phyloP scores from a whole-genome alignment of 2,329 filamentous ascomycete genomes.

The Diaporthe ampelina region DNA sequence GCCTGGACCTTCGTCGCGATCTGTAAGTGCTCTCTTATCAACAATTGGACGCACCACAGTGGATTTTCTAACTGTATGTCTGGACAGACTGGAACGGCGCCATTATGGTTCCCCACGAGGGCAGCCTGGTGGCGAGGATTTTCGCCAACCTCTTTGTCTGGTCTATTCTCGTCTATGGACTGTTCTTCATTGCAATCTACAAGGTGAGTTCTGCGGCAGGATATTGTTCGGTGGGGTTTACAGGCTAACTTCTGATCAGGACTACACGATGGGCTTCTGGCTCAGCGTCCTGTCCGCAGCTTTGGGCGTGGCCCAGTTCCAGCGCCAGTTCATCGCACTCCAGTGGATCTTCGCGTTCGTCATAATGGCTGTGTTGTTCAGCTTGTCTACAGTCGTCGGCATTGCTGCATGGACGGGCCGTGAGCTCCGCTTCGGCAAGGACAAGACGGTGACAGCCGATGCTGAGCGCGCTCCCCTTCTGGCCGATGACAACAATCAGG shows the following conservation, averaged over 20 bases:
- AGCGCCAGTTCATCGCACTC: conserved; percentile 79
- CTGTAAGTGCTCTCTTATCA: conserved; percentile 51
- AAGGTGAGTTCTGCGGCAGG: conserved; percentile 65
- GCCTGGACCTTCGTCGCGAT: conserved; percentile 89
- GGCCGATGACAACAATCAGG: conserved; percentile 61
- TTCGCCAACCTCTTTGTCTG: conserved; percentile 91
- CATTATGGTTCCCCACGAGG: conserved; percentile 79
- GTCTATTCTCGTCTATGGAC: conserved; percentile 82
- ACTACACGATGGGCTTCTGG: conserved; percentile 84
- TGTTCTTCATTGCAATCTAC: conserved; percentile 80
- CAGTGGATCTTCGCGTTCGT: conserved; percentile 95
- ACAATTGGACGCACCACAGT: too few species aligned
- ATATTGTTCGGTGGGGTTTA: not conserved
- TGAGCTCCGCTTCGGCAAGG: conserved; percentile 64
- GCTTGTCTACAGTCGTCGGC: conserved; percentile 75
- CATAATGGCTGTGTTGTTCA: conserved; percentile 82
- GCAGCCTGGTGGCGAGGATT: conserved; percentile 78
- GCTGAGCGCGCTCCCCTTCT: conserved; percentile 74
- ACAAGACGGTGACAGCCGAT: conserved; percentile 57
- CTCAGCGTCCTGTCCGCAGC: conserved; percentile 81
- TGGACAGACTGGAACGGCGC: conserved; percentile 82
- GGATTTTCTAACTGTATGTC: not conserved
- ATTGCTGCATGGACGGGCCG: conserved; percentile 74
- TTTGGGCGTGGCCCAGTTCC: conserved; percentile 83
- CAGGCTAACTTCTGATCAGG: conserved; percentile 53